phyloP scores from a whole-genome alignment of 176 grass and related monocot genomes.

The Cenchrus americanus region DNA sequence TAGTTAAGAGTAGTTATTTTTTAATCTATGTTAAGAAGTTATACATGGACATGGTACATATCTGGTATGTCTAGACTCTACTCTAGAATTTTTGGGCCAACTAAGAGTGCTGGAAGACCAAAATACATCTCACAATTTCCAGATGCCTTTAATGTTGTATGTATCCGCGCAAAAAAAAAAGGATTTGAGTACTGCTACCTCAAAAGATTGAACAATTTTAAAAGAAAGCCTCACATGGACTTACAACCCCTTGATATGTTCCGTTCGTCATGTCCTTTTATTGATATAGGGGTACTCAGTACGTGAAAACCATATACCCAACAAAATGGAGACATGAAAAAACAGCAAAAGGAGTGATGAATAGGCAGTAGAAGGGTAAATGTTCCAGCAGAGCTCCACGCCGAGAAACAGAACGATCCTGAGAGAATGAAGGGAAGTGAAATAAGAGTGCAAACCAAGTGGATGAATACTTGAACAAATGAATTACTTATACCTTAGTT shows the following conservation, averaged over 20 bases:
- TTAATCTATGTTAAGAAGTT: conserved; percentile 25
- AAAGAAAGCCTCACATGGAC: not conserved
- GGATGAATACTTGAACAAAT: not conserved
- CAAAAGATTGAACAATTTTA: not conserved
- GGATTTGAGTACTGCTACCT: not conserved
- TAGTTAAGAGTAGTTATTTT: not conserved
- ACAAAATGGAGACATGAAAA: conserved; percentile 66
- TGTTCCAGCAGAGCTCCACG: conserved; percentile 91
- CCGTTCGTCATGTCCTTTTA: conserved; percentile 33
- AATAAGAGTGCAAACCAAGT: conserved; percentile 23
- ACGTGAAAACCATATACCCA: conserved; percentile 73
- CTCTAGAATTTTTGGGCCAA: not conserved
- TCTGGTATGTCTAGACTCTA: conserved; percentile 18
- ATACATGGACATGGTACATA: conserved; percentile 11
- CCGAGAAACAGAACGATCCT: conserved; percentile 80
- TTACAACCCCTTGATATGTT: conserved; percentile 31
- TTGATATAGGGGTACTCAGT: conserved; percentile 56
- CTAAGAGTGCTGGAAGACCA: not conserved
- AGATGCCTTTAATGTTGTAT: not conserved
- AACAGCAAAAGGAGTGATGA: conserved; percentile 80
- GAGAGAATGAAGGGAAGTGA: not conserved
- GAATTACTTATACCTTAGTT: not conserved
- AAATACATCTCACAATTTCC: conserved; percentile 10
- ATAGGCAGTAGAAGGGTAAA: conserved; percentile 83
- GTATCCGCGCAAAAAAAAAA: conserved; percentile 1